Evolutionary conservation across 495 filamentous ascomycete genomes (phyloP).

Genomic region (Aspergillus affinis): DNA sequence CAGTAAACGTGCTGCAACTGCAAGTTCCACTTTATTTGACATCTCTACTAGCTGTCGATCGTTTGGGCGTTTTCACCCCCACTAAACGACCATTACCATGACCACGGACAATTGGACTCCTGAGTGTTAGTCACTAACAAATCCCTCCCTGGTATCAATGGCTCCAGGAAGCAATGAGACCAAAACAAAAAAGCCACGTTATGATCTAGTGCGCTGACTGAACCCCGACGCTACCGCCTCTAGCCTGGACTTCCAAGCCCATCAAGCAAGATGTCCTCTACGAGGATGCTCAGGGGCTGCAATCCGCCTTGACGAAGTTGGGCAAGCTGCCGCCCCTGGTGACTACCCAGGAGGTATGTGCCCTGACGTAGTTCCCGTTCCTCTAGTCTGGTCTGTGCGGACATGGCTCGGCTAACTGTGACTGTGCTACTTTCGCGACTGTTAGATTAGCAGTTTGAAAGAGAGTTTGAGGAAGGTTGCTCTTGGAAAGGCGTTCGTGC

Average conservation of each 20-base stretch:
- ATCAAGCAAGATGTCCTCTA: slow-evolving; percentile 91
- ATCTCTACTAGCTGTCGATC: slow-evolving; percentile 5
- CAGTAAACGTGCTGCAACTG: background rate
- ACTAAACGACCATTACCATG: background rate
- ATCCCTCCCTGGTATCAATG: background rate
- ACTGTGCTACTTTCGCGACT: background rate
- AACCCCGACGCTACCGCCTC: background rate
- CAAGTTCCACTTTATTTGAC: background rate
- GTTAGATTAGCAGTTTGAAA: slow-evolving; percentile 73
- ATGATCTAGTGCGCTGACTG: background rate
- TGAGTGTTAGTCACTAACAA: slow-evolving; percentile 26
- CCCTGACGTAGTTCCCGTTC: background rate
- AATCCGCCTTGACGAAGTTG: slow-evolving; percentile 68
- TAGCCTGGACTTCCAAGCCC: slow-evolving; percentile 84
- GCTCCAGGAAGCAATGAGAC: background rate
- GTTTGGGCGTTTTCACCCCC: slow-evolving; percentile 8
- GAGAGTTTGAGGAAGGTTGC: slow-evolving; percentile 79
- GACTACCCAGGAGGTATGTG: slow-evolving; percentile 67
- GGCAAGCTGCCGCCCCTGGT: slow-evolving; percentile 82
- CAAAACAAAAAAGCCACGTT: background rate
- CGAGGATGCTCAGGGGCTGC: slow-evolving; percentile 61
- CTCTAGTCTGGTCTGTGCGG: background rate
- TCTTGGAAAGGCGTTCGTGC: slow-evolving; percentile 86
- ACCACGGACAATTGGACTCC: slow-evolving; percentile 36
- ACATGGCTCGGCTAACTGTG: background rate